phyloP scores from a whole-genome alignment of 1,139 yeast species.

The Meyerozyma guilliermondii region DNA sequence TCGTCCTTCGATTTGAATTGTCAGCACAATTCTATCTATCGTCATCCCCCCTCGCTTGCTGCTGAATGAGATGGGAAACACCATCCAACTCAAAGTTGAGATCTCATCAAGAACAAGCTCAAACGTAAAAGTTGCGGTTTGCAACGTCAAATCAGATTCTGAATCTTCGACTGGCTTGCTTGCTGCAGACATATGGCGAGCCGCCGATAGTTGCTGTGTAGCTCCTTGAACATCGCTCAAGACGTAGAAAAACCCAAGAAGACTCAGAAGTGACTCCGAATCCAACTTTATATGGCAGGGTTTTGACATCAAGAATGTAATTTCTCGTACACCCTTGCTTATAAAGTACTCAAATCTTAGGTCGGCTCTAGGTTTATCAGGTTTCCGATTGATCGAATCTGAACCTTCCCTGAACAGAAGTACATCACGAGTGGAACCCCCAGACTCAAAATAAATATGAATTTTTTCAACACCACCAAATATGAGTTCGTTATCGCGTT shows the following conservation, averaged over 20 bases:
- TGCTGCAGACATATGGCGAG: background rate
- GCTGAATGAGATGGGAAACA: slow-evolving; percentile 37
- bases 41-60: slow-evolving; percentile 22
- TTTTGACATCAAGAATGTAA: slow-evolving; percentile 45
- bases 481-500: slow-evolving; percentile 33
- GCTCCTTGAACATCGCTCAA: background rate
- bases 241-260: background rate
- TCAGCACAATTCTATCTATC: slow-evolving; percentile 22
- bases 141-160: slow-evolving; percentile 19
- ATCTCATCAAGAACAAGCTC: slow-evolving; percentile 9
- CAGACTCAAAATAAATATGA: slow-evolving; percentile 14
- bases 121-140: slow-evolving; percentile 26
- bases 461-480: slow-evolving; percentile 46
- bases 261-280: slow-evolving; percentile 11
- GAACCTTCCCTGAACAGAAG: slow-evolving; percentile 15
- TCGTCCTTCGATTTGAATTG: background rate
- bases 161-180: background rate
- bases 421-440: slow-evolving; percentile 14
- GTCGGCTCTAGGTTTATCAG: slow-evolving; percentile 34
- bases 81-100: slow-evolving; percentile 13
- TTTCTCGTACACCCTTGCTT: slow-evolving; percentile 20
- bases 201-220: background rate
- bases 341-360: slow-evolving; percentile 45
- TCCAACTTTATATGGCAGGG: slow-evolving; percentile 31
- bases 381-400: background rate